Evolutionary conservation across 2,329 filamentous ascomycete genomes (phyloP).

Genomic region (Neocatenulostroma microsporum): DNA sequence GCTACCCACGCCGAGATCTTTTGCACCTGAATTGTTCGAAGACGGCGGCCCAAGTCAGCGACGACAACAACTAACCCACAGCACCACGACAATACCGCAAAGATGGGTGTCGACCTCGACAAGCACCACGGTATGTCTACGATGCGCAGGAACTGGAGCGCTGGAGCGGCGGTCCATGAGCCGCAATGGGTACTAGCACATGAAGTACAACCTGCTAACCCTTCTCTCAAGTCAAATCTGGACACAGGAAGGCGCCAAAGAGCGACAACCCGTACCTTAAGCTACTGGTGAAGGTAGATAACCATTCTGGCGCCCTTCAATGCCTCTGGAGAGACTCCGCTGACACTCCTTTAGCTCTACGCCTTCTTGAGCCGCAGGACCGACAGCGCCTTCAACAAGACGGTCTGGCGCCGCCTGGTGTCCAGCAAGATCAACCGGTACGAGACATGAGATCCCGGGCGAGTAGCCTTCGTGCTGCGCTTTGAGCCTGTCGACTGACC

Average conservation of each 20-base stretch:
- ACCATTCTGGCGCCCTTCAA: constrained; percentile 94
- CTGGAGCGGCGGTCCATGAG: no score
- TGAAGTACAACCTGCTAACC: no score
- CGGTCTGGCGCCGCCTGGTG: constrained; percentile 85
- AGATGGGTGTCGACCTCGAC: constrained; percentile 19
- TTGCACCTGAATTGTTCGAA: no score
- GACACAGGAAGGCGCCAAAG: constrained; percentile 66
- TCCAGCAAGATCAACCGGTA: constrained; percentile 14
- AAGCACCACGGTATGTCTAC: constrained; percentile 21
- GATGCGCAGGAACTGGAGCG: no score
- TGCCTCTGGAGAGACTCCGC: constrained; percentile 47
- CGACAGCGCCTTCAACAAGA: constrained; percentile 97
- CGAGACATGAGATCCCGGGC: no score
- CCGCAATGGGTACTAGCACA: no score
- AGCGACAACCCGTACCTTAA: constrained; percentile 40
- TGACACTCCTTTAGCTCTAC: constrained; percentile 39
- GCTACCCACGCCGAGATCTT: no score
- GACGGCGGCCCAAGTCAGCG: no score
- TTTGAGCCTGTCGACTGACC: constrained; percentile 3
- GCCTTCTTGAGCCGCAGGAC: constrained; percentile 54
- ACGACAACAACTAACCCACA: constrained; percentile 3
- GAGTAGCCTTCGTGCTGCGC: no score
- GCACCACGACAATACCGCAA: constrained; percentile 9
- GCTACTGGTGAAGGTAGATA: constrained; percentile 95
- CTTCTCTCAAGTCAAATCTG: constrained; percentile 9